Evolutionary conservation across 2,329 filamentous ascomycete genomes (phyloP).

Genomic region (Exophiala phaeomuriformis): DNA sequence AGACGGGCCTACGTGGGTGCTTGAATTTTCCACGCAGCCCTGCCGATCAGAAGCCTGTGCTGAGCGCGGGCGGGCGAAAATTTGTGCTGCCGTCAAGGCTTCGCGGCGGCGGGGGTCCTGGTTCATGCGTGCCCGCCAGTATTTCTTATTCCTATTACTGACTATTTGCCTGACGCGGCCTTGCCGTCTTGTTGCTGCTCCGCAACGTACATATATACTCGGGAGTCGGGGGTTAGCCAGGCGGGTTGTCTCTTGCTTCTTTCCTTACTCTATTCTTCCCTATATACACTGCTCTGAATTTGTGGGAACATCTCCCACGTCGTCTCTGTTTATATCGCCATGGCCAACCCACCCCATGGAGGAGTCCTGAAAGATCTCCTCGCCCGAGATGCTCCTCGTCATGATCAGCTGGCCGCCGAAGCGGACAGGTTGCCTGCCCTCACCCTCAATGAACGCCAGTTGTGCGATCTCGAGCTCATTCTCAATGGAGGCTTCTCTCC

Average conservation of each 20-base stretch:
- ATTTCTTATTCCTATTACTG: not conserved
- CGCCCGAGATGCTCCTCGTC: slow-evolving; percentile 79
- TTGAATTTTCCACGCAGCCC: not conserved
- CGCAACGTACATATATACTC: not conserved
- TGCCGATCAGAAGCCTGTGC: too few species aligned
- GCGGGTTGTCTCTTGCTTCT: not conserved
- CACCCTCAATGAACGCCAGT: slow-evolving; percentile 80
- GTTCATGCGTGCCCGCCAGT: not conserved
- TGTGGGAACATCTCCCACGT: not conserved
- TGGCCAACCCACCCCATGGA: slow-evolving; percentile 63
- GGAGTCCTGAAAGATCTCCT: slow-evolving; percentile 97
- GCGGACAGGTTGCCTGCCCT: slow-evolving; percentile 81
- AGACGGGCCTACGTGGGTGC: not conserved
- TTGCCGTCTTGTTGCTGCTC: not conserved
- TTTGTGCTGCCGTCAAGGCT: slow-evolving; percentile 4
- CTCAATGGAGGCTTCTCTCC: slow-evolving; percentile 97
- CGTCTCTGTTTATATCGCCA: slow-evolving; percentile 21
- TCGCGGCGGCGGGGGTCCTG: not conserved
- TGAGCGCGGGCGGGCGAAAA: not conserved
- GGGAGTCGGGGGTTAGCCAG: too few species aligned
- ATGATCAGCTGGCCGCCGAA: slow-evolving; percentile 71
- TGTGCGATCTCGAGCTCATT: slow-evolving; percentile 95
- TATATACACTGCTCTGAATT: not conserved
- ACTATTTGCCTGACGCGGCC: not conserved
- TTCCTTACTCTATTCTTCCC: not conserved